phyloP scores from a whole-genome alignment of 352 stramenopile species.

The Phytophthora ramorum region DNA sequence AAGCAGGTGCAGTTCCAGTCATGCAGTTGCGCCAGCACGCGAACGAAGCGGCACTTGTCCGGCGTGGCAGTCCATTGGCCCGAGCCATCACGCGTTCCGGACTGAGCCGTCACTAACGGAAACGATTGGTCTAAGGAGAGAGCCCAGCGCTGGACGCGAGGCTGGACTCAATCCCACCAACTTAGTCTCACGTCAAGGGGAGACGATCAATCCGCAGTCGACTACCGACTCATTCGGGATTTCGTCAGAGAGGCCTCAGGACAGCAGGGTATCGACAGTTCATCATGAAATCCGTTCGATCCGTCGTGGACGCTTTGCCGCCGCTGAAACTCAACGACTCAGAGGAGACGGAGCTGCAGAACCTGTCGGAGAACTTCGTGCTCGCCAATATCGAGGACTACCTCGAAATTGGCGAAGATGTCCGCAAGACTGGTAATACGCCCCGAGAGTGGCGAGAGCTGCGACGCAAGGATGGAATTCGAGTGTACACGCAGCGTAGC shows the following conservation, averaged over 20 bases:
- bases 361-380: constrained; percentile 33
- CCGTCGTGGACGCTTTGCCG: constrained; percentile 31
- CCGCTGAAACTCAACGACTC: constrained; percentile 37
- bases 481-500: constrained; percentile 35
- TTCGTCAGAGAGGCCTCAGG: constrained; percentile 7
- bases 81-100: constrained; percentile 24
- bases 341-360: constrained; percentile 30
- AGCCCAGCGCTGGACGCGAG: constrained; percentile 2
- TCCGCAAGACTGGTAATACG: constrained; percentile 35
- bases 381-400: constrained; percentile 48
- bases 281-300: constrained; percentile 21
- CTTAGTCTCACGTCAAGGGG: background rate
- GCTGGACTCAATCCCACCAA: constrained; percentile 15
- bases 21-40: constrained; percentile 17
- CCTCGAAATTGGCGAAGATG: constrained; percentile 35
- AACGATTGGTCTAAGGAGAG: constrained; percentile 24
- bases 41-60: constrained; percentile 10
- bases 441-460: constrained; percentile 42
- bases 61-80: constrained; percentile 18
- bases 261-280: background rate
- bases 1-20: background rate
- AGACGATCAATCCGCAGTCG: background rate
- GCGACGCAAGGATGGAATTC: constrained; percentile 32
- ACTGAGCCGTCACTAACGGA: constrained; percentile 8
- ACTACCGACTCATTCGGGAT: constrained; percentile 20